Evolutionary conservation across 257 asterid species (phyloP).

Genomic region (Nicotiana attenuata): DNA sequence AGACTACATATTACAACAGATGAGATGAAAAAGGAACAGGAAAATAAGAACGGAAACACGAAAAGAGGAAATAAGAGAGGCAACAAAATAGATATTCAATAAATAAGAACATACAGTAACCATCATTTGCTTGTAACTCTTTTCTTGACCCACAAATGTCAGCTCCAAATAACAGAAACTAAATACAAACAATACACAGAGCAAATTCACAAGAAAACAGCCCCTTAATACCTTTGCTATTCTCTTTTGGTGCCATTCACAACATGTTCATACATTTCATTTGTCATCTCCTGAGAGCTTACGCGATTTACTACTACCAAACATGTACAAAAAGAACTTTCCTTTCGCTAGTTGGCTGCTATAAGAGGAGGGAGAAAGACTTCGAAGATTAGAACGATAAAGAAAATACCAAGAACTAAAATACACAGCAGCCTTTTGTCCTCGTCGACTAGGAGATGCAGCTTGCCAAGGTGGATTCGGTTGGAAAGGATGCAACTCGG

Average conservation of each 20-base stretch:
- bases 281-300: not conserved
- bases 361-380: not conserved
- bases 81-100: not conserved
- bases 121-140: not conserved
- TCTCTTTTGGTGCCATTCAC: not conserved
- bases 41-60: not conserved
- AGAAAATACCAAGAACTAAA: not conserved
- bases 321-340: slow-evolving; percentile 4
- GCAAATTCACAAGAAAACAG: slow-evolving; percentile 6
- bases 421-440: not conserved
- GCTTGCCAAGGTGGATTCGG: slow-evolving; percentile 2
- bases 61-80: not conserved
- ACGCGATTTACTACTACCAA: not conserved
- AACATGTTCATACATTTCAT: slow-evolving; percentile 2
- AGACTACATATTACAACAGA: too few species aligned
- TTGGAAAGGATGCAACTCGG: not conserved
- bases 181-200: not conserved
- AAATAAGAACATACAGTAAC: not conserved
- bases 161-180: not conserved
- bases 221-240: not conserved
- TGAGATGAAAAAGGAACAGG: not conserved
- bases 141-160: not conserved
- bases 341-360: not conserved
- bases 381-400: not conserved
- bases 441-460: not conserved